Base-by-base conservation (phyloP, 2,329 filamentous ascomycete genomes). In the Colletotrichum incanum region DNA sequence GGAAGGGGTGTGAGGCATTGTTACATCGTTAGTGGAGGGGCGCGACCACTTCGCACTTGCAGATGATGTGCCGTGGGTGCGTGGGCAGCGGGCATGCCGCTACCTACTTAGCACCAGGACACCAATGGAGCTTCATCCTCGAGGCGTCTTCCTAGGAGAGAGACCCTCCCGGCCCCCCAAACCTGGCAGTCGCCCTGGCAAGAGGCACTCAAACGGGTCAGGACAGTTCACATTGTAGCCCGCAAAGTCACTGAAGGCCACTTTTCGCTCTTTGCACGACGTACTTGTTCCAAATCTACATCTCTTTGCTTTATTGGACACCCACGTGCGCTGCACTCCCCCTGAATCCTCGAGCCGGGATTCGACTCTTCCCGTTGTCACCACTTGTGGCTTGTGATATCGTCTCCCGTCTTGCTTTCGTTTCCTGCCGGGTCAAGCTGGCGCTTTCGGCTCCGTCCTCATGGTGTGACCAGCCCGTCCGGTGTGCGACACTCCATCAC, bases 1-100 rank as follows among this genome's bases (percentile, higher is more conserved):
- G 43, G 54, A 59, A 41, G 64, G 64, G 55, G 56, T 34, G 34
- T 61, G 55, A 67, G 55, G 64, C 64, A 47, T 59, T 60, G 55
- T 67, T 61, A 56, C 64, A 67, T 61, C 43, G 34, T 20, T 52
- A 49, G 64, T 60, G 55, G 64, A 54, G 55, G 45, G 5, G 20
- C 28, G 34, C 18, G 55, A 45, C 43, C 45, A 60, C 45, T 23
- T 43, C 45, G 43, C 64, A 60, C 45, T 59, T 67, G 56, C 65
- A 67, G 28, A 52, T 67, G 58, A 55, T 55, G 49, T 68, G 65
- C 65, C 65, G 37, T 55, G 49, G 23, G n/a, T 37, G 45, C 34
- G 43, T 31, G 28, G 28, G 50, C 52, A 37, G 31, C 31, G 28
- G 52, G 20, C 6, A 55, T 3, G 4, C 52, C 12, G 31, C 23